Percentiles rank a stretch among this genome's conserved stretches.
These are phyloP conservation scores for Gryganskiella cystojenkinii DNA, from an alignment of 192 early-diverging fungal genomes.

Conservation along the genomic window DNA sequence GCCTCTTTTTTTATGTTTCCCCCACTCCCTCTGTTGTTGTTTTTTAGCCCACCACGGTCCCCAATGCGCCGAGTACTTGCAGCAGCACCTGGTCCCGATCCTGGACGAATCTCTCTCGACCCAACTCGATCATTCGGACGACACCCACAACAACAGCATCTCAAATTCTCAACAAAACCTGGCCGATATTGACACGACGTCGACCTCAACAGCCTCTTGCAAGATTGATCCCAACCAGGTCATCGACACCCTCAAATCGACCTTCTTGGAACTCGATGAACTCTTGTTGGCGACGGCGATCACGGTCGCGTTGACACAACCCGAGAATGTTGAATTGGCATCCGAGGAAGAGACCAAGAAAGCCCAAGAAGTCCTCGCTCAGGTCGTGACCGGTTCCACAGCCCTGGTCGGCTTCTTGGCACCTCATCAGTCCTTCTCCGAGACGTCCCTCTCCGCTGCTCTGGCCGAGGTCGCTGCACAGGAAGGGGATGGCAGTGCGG, in stretches of 20 bases:
- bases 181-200: neutral
- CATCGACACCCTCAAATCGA: slow-evolving; percentile 48
- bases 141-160: slow-evolving; percentile 11
- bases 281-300: slow-evolving; percentile 43
- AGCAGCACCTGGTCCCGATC: slow-evolving; percentile 45
- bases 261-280: slow-evolving; percentile 44
- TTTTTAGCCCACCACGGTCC: slow-evolving; percentile 41
- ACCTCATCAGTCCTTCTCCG: slow-evolving; percentile 9
- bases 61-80: slow-evolving; percentile 49
- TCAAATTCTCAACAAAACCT: neutral
- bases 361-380: slow-evolving; percentile 28
- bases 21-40: neutral
- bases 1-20: neutral
- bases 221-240: slow-evolving; percentile 49
- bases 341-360: slow-evolving; percentile 28
- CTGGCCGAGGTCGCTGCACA: neutral
- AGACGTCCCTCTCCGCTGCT: neutral
- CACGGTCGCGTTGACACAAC: slow-evolving; percentile 35
- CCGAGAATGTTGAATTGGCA: slow-evolving; percentile 9
- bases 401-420: slow-evolving; percentile 43
- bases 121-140: slow-evolving; percentile 39
- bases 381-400: slow-evolving; percentile 42
- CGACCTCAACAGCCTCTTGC: slow-evolving; percentile 18
- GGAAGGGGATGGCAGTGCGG: neutral
- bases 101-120: slow-evolving; percentile 47